Base-by-base conservation (phyloP, 2,329 filamentous ascomycete species). In the Colletotrichum sp. region DNA sequence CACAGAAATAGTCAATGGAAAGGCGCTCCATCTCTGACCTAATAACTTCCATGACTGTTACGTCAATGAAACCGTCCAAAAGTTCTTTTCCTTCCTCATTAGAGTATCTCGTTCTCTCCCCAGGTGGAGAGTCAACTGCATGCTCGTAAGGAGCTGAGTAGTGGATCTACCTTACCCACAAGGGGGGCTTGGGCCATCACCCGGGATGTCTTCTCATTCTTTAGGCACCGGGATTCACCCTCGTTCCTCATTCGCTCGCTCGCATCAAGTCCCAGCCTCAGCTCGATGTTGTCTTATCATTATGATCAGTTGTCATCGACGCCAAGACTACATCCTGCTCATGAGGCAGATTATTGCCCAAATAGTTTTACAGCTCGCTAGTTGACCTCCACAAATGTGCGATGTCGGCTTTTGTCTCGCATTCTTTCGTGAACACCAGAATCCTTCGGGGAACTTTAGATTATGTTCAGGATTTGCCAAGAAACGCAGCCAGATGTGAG, bases 381-480 rank as follows among this genome's bases (percentile, higher is more conserved):
- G 6, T 49, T 7, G 0, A 2, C n/a, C 3, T 21, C n/a, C 10
- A 21, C 4, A 0, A 49, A 3, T 21, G 10, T 21, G 18, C 9
- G 10, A 12, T 49, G 9, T 21, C n/a, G 18, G 44, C 18, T 12
- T 0, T 7, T 0, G 5, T 44, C 39, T 44, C 5, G 18, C 5
- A 1, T 1, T 44, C 1, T 2, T 0, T n/a, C 18, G 44, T 49
- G 18, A 44, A n/a, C 39, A 2, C 18, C 2, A n/a, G 2, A 49
- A 49, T 49, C 44, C 44, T 49, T 49, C 44, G 10, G 3, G 1
- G 18, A 2, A 13, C 44, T 49, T 21, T 49, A 1, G 6, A 49
- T 3, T 0, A 21, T 4, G 4, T n/a, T 21, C 1, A 21, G 9
- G 1, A 7, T 49, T 49, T 21, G 18, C 44, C 44, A 49, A 49